Evolutionary conservation across 768 basidiomycete species (phyloP), one percentile per base, ranked within the genome.

Genomic region (Termitomyces sp.): DNA sequence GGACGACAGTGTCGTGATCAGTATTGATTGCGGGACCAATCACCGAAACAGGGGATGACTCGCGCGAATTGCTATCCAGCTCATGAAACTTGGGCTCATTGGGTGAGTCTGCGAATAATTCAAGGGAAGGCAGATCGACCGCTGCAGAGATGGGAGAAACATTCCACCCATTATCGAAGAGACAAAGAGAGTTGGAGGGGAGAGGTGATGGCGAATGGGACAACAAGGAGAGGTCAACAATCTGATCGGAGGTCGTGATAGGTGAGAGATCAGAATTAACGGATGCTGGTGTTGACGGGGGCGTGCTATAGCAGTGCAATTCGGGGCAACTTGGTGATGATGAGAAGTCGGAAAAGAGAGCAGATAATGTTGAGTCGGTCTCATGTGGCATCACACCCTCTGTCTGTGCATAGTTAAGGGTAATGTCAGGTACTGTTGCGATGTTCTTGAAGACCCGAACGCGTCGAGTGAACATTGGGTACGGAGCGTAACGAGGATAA

Each of bases 381-480:
- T 27, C 57, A 30, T n/a, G 32, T 20, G 37, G 13, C 18, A 44
- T 45, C 26, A 18, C 26, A 8, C n/a, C 30, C 44, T 58, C 46
- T 6, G 10, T 53, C n/a, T 58, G 57, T 20, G 57, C 51, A 33
- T n/a, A 53, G 22, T 45, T 58, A 20, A 58, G 52, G 1, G 57
- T 58, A 4, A 58, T 48, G 32, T 53, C 39, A 7, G 57, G 57
- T 18, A 58, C 57, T 27, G 9, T 48, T 14, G 45, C 30, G 3
- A 53, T 30, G 27, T 58, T 26, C 30, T 54, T 58, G 39, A 58
- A 58, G n/a, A 58, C 39, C 7, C 14, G 20, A 9, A 39, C n/a
- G 2, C 12, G 26, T 39, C 34, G n/a, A 37, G 33, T 2, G 13
- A 13, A 30, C 20, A 10, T 24, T 10, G 36, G 22, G 37, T 46